phyloP scores from a whole-genome alignment of 2,329 filamentous ascomycete species.

The Penicillium sp. region DNA sequence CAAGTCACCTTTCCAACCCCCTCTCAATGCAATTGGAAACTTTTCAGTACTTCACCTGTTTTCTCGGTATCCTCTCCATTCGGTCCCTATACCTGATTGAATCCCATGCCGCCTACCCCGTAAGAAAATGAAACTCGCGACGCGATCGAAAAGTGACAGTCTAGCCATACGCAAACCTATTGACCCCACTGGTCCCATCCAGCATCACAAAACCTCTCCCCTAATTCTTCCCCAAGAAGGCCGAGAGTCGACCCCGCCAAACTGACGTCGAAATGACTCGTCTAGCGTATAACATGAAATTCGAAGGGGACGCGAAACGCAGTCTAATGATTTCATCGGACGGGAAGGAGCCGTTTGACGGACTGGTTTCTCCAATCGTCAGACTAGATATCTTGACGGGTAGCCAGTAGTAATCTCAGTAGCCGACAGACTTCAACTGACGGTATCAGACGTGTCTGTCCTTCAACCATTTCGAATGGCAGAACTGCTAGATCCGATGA shows the following conservation, averaged over 20 bases:
- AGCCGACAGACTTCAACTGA: too few relatives aligned
- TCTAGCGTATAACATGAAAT: background rate
- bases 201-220: background rate
- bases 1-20: background rate
- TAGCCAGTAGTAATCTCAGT: too few relatives aligned
- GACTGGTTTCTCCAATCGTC: too few relatives aligned
- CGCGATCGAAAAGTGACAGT: background rate
- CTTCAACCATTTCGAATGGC: too few relatives aligned
- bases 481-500: background rate
- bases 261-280: background rate
- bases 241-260: background rate
- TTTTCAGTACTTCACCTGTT: background rate
- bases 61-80: background rate
- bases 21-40: background rate
- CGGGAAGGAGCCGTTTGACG: background rate
- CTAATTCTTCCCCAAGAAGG: background rate
- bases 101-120: background rate
- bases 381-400: too few relatives aligned
- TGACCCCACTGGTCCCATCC: background rate
- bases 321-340: background rate
- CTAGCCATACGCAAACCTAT: too few relatives aligned
- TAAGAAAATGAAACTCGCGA: background rate
- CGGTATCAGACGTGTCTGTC: too few relatives aligned
- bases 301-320: background rate
- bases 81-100: too few relatives aligned